These are phyloP conservation scores for Colletotrichum sp. DNA, from an alignment of 2,329 filamentous ascomycete species.

Conservation along the genomic window DNA sequence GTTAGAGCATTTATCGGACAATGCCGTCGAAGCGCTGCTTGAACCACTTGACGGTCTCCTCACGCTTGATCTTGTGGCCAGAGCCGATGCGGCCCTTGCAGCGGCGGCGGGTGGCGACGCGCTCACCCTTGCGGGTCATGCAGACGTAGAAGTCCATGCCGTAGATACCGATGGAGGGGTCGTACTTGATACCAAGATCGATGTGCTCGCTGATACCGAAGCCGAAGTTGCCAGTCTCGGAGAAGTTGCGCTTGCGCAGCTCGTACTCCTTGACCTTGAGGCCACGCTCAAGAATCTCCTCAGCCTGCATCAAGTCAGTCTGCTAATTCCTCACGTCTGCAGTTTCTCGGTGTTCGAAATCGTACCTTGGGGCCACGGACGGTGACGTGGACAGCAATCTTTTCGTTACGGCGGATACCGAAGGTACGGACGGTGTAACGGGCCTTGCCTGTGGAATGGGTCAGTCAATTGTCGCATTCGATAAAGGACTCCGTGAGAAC, in stretches of 20 bases:
- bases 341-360: background rate
- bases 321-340: background rate
- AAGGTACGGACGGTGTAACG: conserved; percentile 99
- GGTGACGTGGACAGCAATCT: conserved; percentile 99
- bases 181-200: conserved; percentile 99
- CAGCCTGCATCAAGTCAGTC: conserved; percentile 60
- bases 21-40: conserved; percentile 93
- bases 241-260: conserved; percentile 99
- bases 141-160: conserved; percentile 99
- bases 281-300: conserved; percentile 99
- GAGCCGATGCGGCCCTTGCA: conserved; percentile 85
- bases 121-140: conserved; percentile 99
- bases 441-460: conserved; percentile 78
- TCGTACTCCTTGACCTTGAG: conserved; percentile 99
- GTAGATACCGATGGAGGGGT: conserved; percentile 97
- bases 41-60: conserved; percentile 98
- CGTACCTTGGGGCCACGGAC: conserved; percentile 87
- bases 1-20: conserved; percentile 78
- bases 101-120: conserved; percentile 93
- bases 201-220: conserved; percentile 99
- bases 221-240: conserved; percentile 98
- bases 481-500: conserved; percentile 33
- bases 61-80: conserved; percentile 90
- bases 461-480: conserved; percentile 19
- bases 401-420: conserved; percentile 99